Conservation (phyloP, 2,329 filamentous ascomycete genomes). For the Talaromyces sp. region DNA sequence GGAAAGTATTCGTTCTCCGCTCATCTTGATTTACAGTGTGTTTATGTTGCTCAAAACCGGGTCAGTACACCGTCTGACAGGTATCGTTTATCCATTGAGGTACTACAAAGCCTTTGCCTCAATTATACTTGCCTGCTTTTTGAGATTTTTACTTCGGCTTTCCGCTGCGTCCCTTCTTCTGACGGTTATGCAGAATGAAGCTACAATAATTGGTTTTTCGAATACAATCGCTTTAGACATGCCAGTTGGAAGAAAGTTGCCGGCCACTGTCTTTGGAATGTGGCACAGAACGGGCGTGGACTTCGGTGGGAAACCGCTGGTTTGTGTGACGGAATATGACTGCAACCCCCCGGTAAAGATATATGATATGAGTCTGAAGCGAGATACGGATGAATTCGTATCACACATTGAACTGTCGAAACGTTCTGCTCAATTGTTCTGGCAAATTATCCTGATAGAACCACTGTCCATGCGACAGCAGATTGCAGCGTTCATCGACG, state of each 20-base stretch:
- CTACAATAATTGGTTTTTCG: slow-evolving; percentile 13
- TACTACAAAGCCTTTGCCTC: slow-evolving; percentile 45
- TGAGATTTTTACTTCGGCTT: slow-evolving; percentile 35
- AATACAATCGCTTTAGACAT: background rate
- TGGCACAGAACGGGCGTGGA: slow-evolving; percentile 9
- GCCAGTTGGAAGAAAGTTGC: slow-evolving; percentile 9
- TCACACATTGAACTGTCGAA: background rate
- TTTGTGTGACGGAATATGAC: slow-evolving; percentile 4
- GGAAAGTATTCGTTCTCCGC: slow-evolving; percentile 21
- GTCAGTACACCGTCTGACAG: slow-evolving; percentile 52
- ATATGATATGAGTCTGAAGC: background rate
- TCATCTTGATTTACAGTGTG: slow-evolving; percentile 47
- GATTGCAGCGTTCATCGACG: slow-evolving; percentile 5
- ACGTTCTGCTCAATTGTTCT: background rate
- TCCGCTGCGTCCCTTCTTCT: slow-evolving; percentile 35
- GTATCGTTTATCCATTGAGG: slow-evolving; percentile 45
- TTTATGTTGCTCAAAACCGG: slow-evolving; percentile 55
- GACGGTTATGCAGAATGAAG: slow-evolving; percentile 38
- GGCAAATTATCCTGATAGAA: slow-evolving; percentile 1
- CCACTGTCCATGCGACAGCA: background rate
- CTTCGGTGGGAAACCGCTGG: slow-evolving; percentile 3
- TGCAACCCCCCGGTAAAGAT: slow-evolving; percentile 6
- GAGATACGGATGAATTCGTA: background rate
- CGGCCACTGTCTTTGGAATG: slow-evolving; percentile 11
- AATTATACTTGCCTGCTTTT: slow-evolving; percentile 35